phyloP scores from a whole-genome alignment of 2,329 filamentous ascomycete species.

The Septoria linicola region DNA sequence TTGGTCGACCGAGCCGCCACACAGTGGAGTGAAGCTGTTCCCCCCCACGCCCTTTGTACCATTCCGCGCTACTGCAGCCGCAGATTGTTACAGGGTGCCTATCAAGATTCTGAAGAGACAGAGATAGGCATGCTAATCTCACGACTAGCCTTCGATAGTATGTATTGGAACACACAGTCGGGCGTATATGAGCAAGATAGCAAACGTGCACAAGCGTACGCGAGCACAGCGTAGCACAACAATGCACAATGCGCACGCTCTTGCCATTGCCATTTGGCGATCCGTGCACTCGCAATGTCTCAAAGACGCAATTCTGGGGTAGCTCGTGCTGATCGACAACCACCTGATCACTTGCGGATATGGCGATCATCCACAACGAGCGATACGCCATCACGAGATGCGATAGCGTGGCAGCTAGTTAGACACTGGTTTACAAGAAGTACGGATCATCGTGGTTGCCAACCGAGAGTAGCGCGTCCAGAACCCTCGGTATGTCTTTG shows the following conservation, averaged over 20 bases:
- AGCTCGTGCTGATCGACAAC: slow-evolving; percentile 18
- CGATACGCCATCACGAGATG: background rate
- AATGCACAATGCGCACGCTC: slow-evolving; percentile 13
- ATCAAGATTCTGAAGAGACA: slow-evolving; percentile 13
- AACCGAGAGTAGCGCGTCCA: background rate
- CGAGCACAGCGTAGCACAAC: slow-evolving; percentile 6
- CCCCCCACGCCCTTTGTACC: slow-evolving; percentile 19
- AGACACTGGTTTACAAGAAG: background rate
- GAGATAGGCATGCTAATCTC: slow-evolving; percentile 9
- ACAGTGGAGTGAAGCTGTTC: background rate
- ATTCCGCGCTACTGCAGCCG: slow-evolving; percentile 13
- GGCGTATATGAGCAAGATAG: no score
- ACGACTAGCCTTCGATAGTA: background rate
- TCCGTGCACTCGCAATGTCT: slow-evolving; percentile 18
- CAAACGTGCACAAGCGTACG: slow-evolving; percentile 6
- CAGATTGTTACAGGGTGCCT: slow-evolving; percentile 8
- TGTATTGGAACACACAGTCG: slow-evolving; percentile 10
- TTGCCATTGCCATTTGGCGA: slow-evolving; percentile 14
- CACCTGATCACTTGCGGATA: slow-evolving; percentile 12
- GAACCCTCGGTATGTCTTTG: slow-evolving; percentile 5
- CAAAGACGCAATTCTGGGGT: slow-evolving; percentile 20
- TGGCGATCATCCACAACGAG: slow-evolving; percentile 13
- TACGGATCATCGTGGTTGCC: background rate
- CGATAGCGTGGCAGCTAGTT: slow-evolving; percentile 5
- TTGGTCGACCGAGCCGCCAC: slow-evolving; percentile 8